Conservation (phyloP, 1,139 yeast species). For the Scheffersomyces parashehatae region DNA sequence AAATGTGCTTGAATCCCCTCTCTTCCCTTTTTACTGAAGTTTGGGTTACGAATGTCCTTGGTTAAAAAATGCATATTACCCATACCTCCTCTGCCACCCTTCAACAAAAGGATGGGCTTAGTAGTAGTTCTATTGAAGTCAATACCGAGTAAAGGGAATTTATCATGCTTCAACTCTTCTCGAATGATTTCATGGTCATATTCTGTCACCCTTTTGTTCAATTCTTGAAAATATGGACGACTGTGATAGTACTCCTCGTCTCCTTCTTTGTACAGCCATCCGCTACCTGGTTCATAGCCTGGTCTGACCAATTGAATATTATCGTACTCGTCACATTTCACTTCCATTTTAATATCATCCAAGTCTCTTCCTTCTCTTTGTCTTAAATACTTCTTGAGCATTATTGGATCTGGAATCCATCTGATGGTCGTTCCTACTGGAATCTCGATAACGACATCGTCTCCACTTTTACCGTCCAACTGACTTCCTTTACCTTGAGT, state of each 20-base stretch:
- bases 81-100: slow-evolving; percentile 92
- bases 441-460: slow-evolving; percentile 75
- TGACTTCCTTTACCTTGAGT: slow-evolving; percentile 71
- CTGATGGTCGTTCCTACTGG: slow-evolving; percentile 88
- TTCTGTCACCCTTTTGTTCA: slow-evolving; percentile 61
- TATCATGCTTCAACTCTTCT: slow-evolving; percentile 64
- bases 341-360: slow-evolving; percentile 28
- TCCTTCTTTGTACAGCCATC: slow-evolving; percentile 83
- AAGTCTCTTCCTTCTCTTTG: slow-evolving; percentile 26
- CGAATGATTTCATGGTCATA: slow-evolving; percentile 62
- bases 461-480: slow-evolving; percentile 81
- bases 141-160: slow-evolving; percentile 75
- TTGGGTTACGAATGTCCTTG: slow-evolving; percentile 79
- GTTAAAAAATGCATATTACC: slow-evolving; percentile 96
- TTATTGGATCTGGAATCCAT: slow-evolving; percentile 80
- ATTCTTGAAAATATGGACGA: slow-evolving; percentile 62
- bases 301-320: slow-evolving; percentile 59
- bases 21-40: slow-evolving; percentile 83
- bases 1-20: slow-evolving; percentile 66
- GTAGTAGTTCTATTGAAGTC: slow-evolving; percentile 68
- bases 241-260: slow-evolving; percentile 68
- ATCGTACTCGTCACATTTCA: slow-evolving; percentile 28
- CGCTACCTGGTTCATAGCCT: slow-evolving; percentile 66
- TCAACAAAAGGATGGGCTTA: slow-evolving; percentile 66
- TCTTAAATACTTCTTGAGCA: slow-evolving; percentile 37